Evolutionary conservation across 768 basidiomycete genomes (phyloP).

Genomic region (Leccinum rimulosum): DNA sequence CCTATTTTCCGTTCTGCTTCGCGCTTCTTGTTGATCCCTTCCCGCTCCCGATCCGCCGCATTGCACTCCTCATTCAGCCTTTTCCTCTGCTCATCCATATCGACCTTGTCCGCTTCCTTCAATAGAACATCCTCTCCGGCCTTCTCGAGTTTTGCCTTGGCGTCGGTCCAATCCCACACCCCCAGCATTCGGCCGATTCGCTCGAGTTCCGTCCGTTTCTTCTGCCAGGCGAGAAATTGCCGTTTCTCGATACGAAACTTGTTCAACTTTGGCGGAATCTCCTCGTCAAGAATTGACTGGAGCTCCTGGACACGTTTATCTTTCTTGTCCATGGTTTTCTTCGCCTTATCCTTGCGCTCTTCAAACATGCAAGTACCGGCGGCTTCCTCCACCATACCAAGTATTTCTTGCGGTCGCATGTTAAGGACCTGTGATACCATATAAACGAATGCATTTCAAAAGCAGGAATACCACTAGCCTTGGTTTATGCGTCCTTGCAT

Average conservation of each 20-base stretch:
- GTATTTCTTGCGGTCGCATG: conserved; percentile 96
- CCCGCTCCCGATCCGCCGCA: conserved; percentile 65
- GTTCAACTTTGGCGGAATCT: conserved; percentile 93
- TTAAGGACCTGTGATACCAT: conserved; percentile 65
- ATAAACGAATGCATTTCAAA: background rate
- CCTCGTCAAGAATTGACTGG: conserved; percentile 73
- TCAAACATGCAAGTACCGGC: conserved; percentile 99
- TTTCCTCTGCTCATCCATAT: conserved; percentile 46
- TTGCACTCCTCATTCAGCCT: conserved; percentile 52
- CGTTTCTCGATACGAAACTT: conserved; percentile 88
- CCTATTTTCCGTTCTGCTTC: conserved; percentile 91
- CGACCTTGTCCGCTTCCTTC: conserved; percentile 48
- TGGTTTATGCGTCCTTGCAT: conserved; percentile 99
- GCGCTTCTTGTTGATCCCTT: conserved; percentile 66
- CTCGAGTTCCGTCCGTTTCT: conserved; percentile 84
- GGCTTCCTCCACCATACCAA: conserved; percentile 98
- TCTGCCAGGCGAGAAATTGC: conserved; percentile 86
- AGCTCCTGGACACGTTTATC: conserved; percentile 94
- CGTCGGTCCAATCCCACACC: conserved; percentile 86
- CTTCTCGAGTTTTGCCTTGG: conserved; percentile 45
- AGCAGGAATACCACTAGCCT: conserved; percentile 46
- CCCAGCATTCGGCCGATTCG: conserved; percentile 75
- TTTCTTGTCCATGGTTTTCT: conserved; percentile 95
- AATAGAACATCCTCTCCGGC: conserved; percentile 56
- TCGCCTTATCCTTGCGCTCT: conserved; percentile 94